Percentiles rank a stretch among this genome's conserved stretches.
phyloP scores from a whole-genome alignment of 1,139 yeast species.

The Diutina neorugosa region DNA sequence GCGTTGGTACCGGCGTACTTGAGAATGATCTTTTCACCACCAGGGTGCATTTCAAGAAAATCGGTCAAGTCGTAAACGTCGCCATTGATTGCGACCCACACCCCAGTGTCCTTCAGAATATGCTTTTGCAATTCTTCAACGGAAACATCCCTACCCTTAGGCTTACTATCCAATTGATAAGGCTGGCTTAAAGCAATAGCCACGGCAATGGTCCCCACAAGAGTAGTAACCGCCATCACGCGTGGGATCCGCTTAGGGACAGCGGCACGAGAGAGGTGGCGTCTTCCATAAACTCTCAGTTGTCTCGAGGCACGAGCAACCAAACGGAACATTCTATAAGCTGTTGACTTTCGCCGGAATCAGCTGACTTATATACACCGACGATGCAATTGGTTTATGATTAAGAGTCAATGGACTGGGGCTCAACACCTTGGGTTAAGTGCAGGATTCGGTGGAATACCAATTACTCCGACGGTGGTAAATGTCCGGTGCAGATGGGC shows the following conservation, averaged over 20 bases:
- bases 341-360: neutral
- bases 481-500: neutral
- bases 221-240: neutral
- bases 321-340: neutral
- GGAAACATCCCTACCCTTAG: slow-evolving; percentile 9
- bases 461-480: neutral
- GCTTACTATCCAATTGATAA: neutral
- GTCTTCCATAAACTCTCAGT: neutral
- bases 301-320: neutral
- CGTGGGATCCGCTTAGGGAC: neutral
- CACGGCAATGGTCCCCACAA: neutral
- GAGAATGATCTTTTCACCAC: slow-evolving; percentile 15
- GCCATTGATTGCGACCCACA: slow-evolving; percentile 17
- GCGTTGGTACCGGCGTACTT: slow-evolving; percentile 21
- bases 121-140: slow-evolving; percentile 8
- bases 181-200: neutral
- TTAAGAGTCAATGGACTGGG: neutral
- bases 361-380: neutral
- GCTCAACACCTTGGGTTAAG: neutral
- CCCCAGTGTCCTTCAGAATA: slow-evolving; percentile 6
- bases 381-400: neutral
- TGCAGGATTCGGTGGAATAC: neutral
- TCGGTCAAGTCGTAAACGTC: slow-evolving; percentile 19
- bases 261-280: neutral
- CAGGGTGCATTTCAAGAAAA: slow-evolving; percentile 16